Evolutionary conservation across 352 stramenopile genomes (phyloP), one percentile per base, ranked within the genome.

Genomic region (Nothophytophthora sp.): DNA sequence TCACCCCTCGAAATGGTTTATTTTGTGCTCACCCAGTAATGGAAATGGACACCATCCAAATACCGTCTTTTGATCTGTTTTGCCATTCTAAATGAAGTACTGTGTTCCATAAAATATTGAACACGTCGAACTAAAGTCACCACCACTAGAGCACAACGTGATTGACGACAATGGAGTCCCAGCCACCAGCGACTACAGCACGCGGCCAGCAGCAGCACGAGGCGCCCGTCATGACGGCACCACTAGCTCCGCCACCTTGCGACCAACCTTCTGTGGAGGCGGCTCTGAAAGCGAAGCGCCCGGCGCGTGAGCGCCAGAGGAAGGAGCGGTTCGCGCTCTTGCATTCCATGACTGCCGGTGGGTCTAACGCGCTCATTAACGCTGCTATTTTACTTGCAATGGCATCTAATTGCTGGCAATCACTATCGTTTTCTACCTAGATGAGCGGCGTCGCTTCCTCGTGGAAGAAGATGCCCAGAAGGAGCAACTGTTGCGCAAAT

Each of bases 281-380:
- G 40, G 15, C 29, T 18, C 8, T 58, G 32, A 43, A 35, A 12
- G 36, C 67, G 11, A 75, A 76, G 53, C 59, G 59, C 9, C 66
- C 63, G 6, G 49, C 39, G 16, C 67, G 70, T 39, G 66, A 82
- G 46, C 71, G 77, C 22, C 75, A 86, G 58, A 79, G 67, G 47
- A 67, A 74, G 46, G 59, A 71, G 46, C 76, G 79, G 15, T 74
- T 74, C 9, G 64, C 73, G 16, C 38, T 90, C 3, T 62, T 92
- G 19, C 73, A 73, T 27, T 65, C 64, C 7, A 90, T 92, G 82
- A 86, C 42, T 9, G 25, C 62, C 63, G 73, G 76, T 86, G 27
- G n/a, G 55, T 47, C 5, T 23, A 22, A 18, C 44, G 19, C 18
- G 32, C 16, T 41, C 23, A 43, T 28, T 20, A 5, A 36, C 22